Base-by-base conservation (phyloP, 352 stramenopile genomes). In the Pilasporangium apinafurcum region DNA sequence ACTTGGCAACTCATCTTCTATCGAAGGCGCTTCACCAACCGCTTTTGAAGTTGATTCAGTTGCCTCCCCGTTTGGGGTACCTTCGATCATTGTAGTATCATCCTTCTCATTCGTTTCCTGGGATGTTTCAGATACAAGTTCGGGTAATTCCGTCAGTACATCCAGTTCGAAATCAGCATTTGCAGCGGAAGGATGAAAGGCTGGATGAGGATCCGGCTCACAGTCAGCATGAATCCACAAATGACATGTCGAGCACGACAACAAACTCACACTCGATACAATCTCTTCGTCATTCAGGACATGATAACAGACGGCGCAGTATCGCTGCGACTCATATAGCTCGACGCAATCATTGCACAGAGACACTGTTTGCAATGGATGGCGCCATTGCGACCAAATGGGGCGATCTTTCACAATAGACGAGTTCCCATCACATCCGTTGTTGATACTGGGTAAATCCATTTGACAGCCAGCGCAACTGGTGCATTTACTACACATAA, bases 141-240 rank as follows among this genome's bases (percentile, higher is more conserved):
- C 54, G 20, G 62, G 53, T 3, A 65, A 6, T 24, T 75, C 59
- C 12, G 65, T 37, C 2, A 58, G 40, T 4, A 88, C 34, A 44
- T 87, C 76, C 13, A 91, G 32, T 18, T 70, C 56, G 22, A 85
- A 91, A 4, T 73, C 51, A 6, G 29, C 58, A 22, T 52, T 55
- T 31, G 8, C 57, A 12, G 37, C 55, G 7, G 55, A 52, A 1
- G 59, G 46, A 26, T 80, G 60, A 34, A 89, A 85, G 7, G 65
- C 68, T 46, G 74, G 59, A 16, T 89, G 62, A 5, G 63, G 61
- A 25, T 92, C 81, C 2, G 73, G 75, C 25, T 95, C 83, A 37
- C 83, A 95, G n/a, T 65, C 58, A 6, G 71, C 62, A 29, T 95
- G 83, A 5, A 91, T 72, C 77, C 77, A 95, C 13, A 85, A 59